These are phyloP conservation scores for Sporothrix protearum DNA, from an alignment of 2,329 filamentous ascomycete genomes.

Conservation along the genomic window DNA sequence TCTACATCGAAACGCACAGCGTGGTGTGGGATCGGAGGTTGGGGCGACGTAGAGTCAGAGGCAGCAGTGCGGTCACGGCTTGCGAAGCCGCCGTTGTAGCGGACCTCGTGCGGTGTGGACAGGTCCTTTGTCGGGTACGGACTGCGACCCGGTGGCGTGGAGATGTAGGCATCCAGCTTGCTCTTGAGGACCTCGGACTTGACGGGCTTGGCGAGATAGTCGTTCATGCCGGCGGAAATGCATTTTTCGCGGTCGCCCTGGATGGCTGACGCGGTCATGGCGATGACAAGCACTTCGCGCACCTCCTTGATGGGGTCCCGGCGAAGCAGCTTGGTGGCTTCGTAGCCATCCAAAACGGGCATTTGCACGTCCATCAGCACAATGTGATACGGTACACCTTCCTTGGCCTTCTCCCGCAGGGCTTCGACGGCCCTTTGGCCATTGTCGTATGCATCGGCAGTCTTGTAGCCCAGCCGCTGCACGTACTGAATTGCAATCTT, in stretches of 20 bases:
- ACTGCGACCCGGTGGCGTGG: slow-evolving; percentile 31
- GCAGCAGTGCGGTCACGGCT: not conserved
- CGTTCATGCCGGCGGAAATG: slow-evolving; percentile 94
- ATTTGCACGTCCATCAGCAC: slow-evolving; percentile 97
- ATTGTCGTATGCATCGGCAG: slow-evolving; percentile 84
- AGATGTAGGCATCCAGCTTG: slow-evolving; percentile 64
- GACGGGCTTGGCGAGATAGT: slow-evolving; percentile 95
- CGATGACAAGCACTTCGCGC: slow-evolving; percentile 82
- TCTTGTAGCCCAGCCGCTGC: slow-evolving; percentile 74
- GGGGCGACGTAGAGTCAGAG: not conserved
- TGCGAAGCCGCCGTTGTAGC: not conserved
- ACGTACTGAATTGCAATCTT: slow-evolving; percentile 92
- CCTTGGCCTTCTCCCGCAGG: slow-evolving; percentile 66
- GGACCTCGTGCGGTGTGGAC: not conserved
- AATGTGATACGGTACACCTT: slow-evolving; percentile 77
- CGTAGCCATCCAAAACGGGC: slow-evolving; percentile 89
- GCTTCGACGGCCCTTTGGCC: slow-evolving; percentile 85
- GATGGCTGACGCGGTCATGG: slow-evolving; percentile 94
- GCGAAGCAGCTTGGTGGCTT: slow-evolving; percentile 80
- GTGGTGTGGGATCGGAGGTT: not conserved
- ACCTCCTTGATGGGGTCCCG: slow-evolving; percentile 73
- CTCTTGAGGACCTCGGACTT: slow-evolving; percentile 79
- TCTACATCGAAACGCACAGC: not conserved
- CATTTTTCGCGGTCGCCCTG: slow-evolving; percentile 94
- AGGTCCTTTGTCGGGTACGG: slow-evolving; percentile 33